Evolutionary conservation across 1,139 yeast species (phyloP).

Genomic region (Groenewaldozyma auringiensis): DNA sequence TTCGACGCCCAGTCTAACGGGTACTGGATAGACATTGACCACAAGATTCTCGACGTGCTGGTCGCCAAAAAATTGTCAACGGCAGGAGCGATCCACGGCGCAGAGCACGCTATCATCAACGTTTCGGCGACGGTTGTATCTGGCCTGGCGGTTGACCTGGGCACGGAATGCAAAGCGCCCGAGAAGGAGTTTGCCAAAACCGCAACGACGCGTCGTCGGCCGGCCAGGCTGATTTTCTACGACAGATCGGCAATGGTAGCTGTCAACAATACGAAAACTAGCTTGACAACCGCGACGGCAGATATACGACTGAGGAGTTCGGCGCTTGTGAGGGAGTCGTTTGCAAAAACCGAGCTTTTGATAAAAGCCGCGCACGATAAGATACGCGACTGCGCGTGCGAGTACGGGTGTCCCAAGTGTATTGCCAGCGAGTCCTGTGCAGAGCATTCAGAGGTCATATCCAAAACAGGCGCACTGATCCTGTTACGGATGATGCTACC

Average conservation of each 20-base stretch:
- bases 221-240: constrained; percentile 76
- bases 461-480: constrained; percentile 80
- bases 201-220: constrained; percentile 62
- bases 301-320: constrained; percentile 46
- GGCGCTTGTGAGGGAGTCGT: constrained; percentile 72
- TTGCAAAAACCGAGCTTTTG: constrained; percentile 64
- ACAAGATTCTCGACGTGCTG: constrained; percentile 50
- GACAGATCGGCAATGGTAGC: constrained; percentile 50
- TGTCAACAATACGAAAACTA: background rate
- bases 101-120: constrained; percentile 82
- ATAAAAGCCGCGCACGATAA: constrained; percentile 51
- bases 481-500: constrained; percentile 47
- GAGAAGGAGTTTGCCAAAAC: constrained; percentile 82
- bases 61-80: constrained; percentile 50
- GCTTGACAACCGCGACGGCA: background rate
- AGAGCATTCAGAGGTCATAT: constrained; percentile 72
- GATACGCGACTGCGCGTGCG: constrained; percentile 63
- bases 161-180: constrained; percentile 94
- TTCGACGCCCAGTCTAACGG: constrained; percentile 64
- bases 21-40: constrained; percentile 84
- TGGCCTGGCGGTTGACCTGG: constrained; percentile 63
- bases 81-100: constrained; percentile 96
- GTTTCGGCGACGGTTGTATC: constrained; percentile 59
- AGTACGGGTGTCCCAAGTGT: constrained; percentile 86
- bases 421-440: constrained; percentile 71